Conservation (phyloP, 768 basidiomycete species). For the Boletus eberwhitei region DNA sequence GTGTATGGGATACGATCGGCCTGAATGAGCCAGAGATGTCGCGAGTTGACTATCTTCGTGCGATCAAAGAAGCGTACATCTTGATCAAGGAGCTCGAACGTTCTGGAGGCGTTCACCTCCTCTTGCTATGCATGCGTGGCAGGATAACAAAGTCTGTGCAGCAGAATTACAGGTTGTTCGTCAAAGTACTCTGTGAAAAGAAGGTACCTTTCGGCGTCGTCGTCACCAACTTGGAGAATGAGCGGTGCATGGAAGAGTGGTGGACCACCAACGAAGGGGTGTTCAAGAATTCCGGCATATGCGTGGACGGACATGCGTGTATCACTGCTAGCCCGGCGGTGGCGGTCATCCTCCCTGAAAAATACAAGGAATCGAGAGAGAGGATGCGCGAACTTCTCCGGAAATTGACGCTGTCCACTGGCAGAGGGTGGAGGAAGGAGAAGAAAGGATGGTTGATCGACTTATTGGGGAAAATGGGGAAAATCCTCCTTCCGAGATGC, state of each 20-base stretch:
- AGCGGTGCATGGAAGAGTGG: conserved; percentile 36
- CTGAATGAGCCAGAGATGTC: conserved; percentile 28
- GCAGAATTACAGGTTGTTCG: conserved; percentile 39
- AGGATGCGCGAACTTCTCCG: conserved; percentile 20
- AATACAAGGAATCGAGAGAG: conserved; percentile 32
- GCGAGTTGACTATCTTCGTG: conserved; percentile 17
- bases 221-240: conserved; percentile 39
- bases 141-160: conserved; percentile 35
- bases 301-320: conserved; percentile 36
- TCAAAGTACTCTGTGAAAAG: conserved; percentile 37
- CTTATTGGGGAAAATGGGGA: conserved; percentile 21
- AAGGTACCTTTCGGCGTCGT: conserved; percentile 38
- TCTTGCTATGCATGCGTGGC: conserved; percentile 38
- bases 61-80: conserved; percentile 29
- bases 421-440: conserved; percentile 19
- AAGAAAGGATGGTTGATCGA: conserved; percentile 12
- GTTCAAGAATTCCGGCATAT: conserved; percentile 32
- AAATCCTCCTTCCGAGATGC: conserved; percentile 10
- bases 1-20: conserved; percentile 33
- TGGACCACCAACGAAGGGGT: conserved; percentile 33
- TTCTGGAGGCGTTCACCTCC: conserved; percentile 37
- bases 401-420: not conserved
- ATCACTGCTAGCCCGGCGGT: conserved; percentile 35
- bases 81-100: conserved; percentile 33
- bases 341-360: conserved; percentile 18